Evolutionary conservation across 176 grass and related monocot genomes (phyloP).

Genomic region (Phoenix roebelenii): DNA sequence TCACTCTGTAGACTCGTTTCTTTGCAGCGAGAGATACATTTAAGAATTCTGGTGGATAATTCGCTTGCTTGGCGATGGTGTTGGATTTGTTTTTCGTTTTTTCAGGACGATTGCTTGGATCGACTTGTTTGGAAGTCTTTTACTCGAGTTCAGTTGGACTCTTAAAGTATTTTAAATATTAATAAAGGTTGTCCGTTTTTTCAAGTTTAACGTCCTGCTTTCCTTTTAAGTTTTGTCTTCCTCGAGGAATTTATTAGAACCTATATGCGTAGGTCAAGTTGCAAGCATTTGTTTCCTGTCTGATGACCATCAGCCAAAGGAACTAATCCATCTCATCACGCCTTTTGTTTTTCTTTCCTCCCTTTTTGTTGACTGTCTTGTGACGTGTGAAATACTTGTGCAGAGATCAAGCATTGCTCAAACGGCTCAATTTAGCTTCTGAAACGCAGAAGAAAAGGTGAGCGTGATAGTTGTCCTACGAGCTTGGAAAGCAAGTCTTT

Average conservation of each 20-base stretch:
- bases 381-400: neutral
- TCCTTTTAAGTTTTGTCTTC: neutral
- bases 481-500: slow-evolving; percentile 21
- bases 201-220: neutral
- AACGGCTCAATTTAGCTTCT: neutral
- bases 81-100: neutral
- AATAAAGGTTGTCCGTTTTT: neutral
- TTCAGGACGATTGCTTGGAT: neutral
- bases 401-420: neutral
- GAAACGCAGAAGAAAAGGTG: neutral
- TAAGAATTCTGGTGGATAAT: too few species aligned
- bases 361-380: neutral
- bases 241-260: too few species aligned
- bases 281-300: too few species aligned
- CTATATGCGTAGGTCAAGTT: too few species aligned
- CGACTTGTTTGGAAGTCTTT: neutral
- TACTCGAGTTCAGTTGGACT: neutral
- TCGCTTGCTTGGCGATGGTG: too few species aligned
- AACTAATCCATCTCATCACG: neutral
- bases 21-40: too few species aligned
- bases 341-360: neutral
- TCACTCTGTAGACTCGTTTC: too few species aligned
- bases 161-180: neutral
- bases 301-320: neutral
- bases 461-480: slow-evolving; percentile 8